Percentiles rank a stretch among this genome's conserved stretches.
Conservation (phyloP, 768 basidiomycete genomes). For the Xerocomellus chrysenteron region DNA sequence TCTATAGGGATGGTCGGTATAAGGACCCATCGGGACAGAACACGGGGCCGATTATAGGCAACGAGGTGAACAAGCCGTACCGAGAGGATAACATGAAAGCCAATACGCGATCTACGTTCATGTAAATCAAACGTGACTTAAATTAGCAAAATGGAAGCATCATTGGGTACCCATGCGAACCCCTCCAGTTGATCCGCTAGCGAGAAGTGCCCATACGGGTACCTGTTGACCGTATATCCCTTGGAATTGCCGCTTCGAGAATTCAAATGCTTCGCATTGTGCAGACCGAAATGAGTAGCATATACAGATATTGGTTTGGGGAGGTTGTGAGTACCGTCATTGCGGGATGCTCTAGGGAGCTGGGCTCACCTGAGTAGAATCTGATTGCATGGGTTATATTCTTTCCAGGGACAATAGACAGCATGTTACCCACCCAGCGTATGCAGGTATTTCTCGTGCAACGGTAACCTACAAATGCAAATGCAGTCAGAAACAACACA, state of each 20-base stretch:
- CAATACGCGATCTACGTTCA: conserved; percentile 52
- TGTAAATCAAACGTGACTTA: neutral
- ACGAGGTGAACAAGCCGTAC: conserved; percentile 33
- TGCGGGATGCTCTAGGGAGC: neutral
- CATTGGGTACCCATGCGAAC: conserved; percentile 41
- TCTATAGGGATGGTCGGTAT: conserved; percentile 43
- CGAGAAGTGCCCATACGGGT: conserved; percentile 83
- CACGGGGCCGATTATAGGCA: neutral
- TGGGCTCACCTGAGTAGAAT: conserved; percentile 59
- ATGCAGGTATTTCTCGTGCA: conserved; percentile 92
- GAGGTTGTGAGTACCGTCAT: neutral
- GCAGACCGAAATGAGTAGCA: neutral
- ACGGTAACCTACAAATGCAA: conserved; percentile 67
- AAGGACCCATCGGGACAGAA: neutral
- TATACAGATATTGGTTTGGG: neutral
- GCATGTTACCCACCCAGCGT: conserved; percentile 59
- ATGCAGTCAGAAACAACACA: neutral
- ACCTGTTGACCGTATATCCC: conserved; percentile 61
- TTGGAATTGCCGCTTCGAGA: conserved; percentile 75
- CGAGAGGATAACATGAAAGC: conserved; percentile 89
- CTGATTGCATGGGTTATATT: conserved; percentile 33
- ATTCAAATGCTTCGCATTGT: conserved; percentile 70
- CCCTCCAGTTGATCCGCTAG: conserved; percentile 81
- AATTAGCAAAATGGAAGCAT: neutral
- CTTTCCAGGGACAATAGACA: neutral